Evolutionary conservation across 257 asterid genomes (phyloP), one percentile per base, ranked within the genome.

Genomic region (Ballota nigra): DNA sequence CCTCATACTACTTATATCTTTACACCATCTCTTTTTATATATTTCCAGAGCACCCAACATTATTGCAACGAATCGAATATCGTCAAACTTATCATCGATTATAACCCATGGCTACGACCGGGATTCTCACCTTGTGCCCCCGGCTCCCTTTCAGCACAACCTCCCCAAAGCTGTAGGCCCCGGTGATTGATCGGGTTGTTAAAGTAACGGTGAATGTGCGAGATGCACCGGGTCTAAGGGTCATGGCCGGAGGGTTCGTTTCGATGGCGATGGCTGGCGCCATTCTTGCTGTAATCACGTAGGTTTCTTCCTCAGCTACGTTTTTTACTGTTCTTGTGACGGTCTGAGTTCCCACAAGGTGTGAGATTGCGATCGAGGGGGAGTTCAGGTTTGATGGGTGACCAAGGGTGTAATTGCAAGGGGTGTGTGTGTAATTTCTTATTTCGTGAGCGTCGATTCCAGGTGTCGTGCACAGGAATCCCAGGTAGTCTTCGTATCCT

Each of bases 181-280:
- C 96, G 0, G 89, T 87, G 3, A 83, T 86, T n/a, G 97, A 84
- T 53, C 99, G 85, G 16, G 83, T 87, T 0, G 98, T 83, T 65
- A 95, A 95, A 2, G 96, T 89, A 13, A 95, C 85, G 0, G 91
- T 70, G 71, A 95, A 83, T 58, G 78, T 75, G 36, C 84, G 75
- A 5, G 96, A 85, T n/a, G 82, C 83, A 34, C 98, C 96, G 1
- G 91, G 85, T 41, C 87, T 81, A 16, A 95, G 76, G n/a, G 99
- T 95, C 94, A 95, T 95, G n/a, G 99, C 99, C 3, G 96, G 91
- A 69, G 99, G 99, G 62, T 38, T 78, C 43, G 96, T 86, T 69
- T 95, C 99, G 23, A 95, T 87, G 65, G 98, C 98, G 1, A 95
- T 47, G 51, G 86, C 91, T 31, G 98, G 96, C 15, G 95, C 88